These are phyloP conservation scores for Thalassia testudinum DNA, from an alignment of 116 monocot species.

Conservation along the genomic window DNA sequence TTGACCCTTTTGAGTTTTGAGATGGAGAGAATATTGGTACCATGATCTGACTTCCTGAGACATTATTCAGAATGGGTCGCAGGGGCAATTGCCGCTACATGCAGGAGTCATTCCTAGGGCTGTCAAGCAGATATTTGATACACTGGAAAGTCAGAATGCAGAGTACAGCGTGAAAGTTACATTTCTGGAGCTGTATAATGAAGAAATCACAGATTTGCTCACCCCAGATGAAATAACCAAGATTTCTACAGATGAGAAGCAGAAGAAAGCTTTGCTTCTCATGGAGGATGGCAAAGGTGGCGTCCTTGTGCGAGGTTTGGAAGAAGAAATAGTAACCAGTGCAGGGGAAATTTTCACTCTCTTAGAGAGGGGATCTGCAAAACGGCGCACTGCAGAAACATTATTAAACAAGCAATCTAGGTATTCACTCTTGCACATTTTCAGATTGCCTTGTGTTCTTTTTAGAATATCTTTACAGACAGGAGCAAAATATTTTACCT, in stretches of 20 bases:
- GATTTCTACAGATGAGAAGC: slow-evolving; percentile 54
- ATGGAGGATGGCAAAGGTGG: slow-evolving; percentile 99
- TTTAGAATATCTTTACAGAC: too few relatives aligned
- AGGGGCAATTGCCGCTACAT: slow-evolving; percentile 61
- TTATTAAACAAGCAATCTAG: slow-evolving; percentile 97
- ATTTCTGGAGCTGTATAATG: slow-evolving; percentile 91
- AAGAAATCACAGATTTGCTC: slow-evolving; percentile 92
- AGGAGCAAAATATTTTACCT: too few relatives aligned
- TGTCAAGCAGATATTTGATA: slow-evolving; percentile 94
- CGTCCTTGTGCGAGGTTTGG: slow-evolving; percentile 85
- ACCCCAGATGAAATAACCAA: slow-evolving; percentile 88
- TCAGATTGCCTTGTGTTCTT: too few relatives aligned
- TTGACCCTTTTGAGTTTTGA: too few relatives aligned
- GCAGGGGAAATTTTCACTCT: slow-evolving; percentile 79
- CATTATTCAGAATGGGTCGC: slow-evolving; percentile 40
- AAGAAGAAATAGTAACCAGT: slow-evolving; percentile 93
- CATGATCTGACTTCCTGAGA: too few relatives aligned
- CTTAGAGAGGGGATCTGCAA: slow-evolving; percentile 83
- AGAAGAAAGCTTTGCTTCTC: slow-evolving; percentile 74
- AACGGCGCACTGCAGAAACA: slow-evolving; percentile 92
- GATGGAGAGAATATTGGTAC: too few relatives aligned
- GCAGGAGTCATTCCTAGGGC: slow-evolving; percentile 96
- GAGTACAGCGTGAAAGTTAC: slow-evolving; percentile 99
- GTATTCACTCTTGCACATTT: slow-evolving; percentile 12
- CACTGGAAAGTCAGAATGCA: slow-evolving; percentile 83